Evolutionary conservation across 2,329 filamentous ascomycete species (phyloP).

Genomic region (Diplodia corticola): DNA sequence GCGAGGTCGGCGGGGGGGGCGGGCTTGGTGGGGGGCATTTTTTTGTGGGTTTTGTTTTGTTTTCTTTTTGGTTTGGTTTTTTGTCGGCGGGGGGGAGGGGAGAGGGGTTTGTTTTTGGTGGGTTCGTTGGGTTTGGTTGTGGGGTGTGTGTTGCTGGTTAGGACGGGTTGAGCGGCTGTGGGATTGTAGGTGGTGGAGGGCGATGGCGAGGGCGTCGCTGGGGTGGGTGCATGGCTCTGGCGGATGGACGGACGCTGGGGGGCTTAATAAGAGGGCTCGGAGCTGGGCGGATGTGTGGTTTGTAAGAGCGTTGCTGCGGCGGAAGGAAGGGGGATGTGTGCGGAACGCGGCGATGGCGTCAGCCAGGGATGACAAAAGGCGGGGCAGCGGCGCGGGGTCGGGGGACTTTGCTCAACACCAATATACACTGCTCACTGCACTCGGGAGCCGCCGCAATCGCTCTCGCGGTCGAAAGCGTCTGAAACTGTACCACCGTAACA

Average conservation of each 20-base stretch:
- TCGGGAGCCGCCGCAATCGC: not conserved
- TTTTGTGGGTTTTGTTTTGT: too few relatives aligned
- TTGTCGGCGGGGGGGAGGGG: slow-evolving; percentile 27
- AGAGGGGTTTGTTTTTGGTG: too few relatives aligned
- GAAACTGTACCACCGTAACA: too few relatives aligned
- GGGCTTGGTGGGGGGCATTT: slow-evolving; percentile 49
- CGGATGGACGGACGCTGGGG: not conserved
- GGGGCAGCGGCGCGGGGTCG: not conserved
- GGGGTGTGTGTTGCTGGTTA: too few relatives aligned
- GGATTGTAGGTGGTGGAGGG: too few relatives aligned
- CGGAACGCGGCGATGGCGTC: not conserved
- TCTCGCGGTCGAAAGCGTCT: not conserved
- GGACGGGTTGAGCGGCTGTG: too few relatives aligned
- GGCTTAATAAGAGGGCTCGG: not conserved
- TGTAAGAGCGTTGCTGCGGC: not conserved
- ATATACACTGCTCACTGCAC: not conserved
- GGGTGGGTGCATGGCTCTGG: not conserved
- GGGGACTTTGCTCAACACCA: not conserved
- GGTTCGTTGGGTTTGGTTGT: too few relatives aligned
- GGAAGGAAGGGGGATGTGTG: not conserved
- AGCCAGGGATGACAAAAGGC: not conserved
- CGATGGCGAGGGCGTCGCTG: too few relatives aligned
- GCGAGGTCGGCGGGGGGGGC: slow-evolving; percentile 27
- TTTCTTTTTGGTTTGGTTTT: slow-evolving; percentile 29
- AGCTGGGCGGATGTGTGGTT: not conserved